Percentiles rank a stretch among this genome's conserved stretches.
phyloP scores from a whole-genome alignment of 257 asterid genomes.

The Rubia yunnanensis region DNA sequence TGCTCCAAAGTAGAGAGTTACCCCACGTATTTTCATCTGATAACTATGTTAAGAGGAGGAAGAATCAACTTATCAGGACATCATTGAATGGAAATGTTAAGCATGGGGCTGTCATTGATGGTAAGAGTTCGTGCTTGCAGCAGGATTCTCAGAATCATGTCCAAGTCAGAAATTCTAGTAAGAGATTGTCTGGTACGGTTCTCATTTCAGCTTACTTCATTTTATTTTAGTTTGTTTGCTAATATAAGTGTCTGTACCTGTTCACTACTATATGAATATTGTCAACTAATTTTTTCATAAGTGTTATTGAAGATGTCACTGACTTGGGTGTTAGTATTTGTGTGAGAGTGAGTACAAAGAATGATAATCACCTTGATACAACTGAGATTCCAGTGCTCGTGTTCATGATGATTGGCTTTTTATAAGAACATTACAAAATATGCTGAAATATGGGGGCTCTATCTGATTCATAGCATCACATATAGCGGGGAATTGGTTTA shows the following conservation, averaged over 20 bases:
- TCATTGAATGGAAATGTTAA: conserved; percentile 31
- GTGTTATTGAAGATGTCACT: background rate
- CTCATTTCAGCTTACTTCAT: background rate
- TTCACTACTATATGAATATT: background rate
- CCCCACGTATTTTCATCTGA: conserved; percentile 37
- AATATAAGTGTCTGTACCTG: background rate
- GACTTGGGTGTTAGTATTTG: background rate
- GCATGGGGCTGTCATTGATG: conserved; percentile 24
- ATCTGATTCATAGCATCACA: background rate
- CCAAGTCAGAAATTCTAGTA: conserved; percentile 12
- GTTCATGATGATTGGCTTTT: background rate
- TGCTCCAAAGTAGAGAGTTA: conserved; percentile 26
- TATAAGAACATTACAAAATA: background rate
- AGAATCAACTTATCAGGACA: conserved; percentile 80
- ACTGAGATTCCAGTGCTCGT: background rate
- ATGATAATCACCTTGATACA: background rate
- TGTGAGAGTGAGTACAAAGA: background rate
- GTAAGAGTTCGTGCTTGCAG: conserved; percentile 16
- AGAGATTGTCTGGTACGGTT: conserved; percentile 35
- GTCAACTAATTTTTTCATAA: background rate
- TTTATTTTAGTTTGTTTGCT: background rate
- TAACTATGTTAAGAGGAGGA: conserved; percentile 73
- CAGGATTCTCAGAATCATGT: conserved; percentile 27
- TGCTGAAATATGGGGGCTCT: background rate
- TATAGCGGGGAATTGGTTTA: no score